Percentiles rank a stretch among this genome's conserved stretches.
These are phyloP conservation scores for Salix caprea DNA, from an alignment of 345 rosid genomes.

Conservation along the genomic window DNA sequence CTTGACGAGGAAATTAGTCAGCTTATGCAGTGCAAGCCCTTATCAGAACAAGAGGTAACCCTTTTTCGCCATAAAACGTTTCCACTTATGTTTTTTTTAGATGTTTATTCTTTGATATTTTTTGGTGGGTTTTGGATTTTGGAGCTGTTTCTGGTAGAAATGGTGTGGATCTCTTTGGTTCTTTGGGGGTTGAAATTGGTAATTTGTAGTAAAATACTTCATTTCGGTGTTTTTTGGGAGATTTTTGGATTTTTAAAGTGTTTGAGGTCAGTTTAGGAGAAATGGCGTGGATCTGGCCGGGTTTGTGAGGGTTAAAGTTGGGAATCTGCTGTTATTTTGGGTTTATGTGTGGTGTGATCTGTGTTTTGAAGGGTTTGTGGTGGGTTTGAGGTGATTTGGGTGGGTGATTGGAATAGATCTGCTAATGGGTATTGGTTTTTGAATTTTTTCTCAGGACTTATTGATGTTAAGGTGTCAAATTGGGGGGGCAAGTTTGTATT, in stretches of 20 bases:
- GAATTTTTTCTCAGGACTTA: background rate
- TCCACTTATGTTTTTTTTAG: background rate
- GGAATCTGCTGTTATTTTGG: background rate
- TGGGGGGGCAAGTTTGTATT: background rate
- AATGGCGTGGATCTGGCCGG: background rate
- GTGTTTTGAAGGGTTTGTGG: background rate
- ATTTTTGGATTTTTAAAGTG: background rate
- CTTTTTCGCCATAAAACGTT: background rate
- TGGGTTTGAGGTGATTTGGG: constrained; percentile 1
- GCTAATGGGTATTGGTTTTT: constrained; percentile 3
- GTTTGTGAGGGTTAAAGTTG: background rate
- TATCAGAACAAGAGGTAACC: constrained; percentile 47
- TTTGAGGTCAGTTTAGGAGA: background rate
- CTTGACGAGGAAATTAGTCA: constrained; percentile 55
- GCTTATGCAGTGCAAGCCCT: constrained; percentile 65
- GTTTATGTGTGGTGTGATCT: background rate
- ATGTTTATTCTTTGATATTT: background rate
- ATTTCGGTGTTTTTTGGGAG: background rate
- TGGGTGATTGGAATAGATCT: constrained; percentile 20
- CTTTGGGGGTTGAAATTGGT: background rate
- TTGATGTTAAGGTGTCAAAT: background rate
- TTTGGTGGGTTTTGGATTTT: background rate
- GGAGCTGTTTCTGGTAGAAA: background rate
- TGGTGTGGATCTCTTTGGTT: background rate
- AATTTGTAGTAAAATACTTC: background rate